phyloP scores from a whole-genome alignment of 768 basidiomycete genomes.

The Termitomyces sp. region DNA sequence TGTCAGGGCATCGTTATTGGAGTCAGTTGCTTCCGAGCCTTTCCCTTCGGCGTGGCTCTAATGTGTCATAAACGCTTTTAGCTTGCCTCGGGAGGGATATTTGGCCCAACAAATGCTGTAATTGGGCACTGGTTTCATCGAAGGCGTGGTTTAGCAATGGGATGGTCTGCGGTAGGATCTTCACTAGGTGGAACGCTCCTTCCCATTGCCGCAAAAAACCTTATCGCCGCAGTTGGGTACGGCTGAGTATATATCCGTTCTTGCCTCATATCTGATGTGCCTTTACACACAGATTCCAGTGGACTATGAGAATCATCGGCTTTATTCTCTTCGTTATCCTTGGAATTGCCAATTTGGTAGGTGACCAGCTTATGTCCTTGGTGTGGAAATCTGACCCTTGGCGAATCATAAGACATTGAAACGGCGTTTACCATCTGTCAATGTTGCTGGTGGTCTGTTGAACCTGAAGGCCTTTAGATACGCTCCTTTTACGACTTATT shows the following conservation, averaged over 20 bases:
- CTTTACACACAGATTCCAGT: constrained; percentile 49
- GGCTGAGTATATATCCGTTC: neutral
- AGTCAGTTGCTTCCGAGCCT: constrained; percentile 28
- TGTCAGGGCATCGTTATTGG: constrained; percentile 70
- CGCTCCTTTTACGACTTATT: constrained; percentile 52
- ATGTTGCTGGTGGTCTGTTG: constrained; percentile 52
- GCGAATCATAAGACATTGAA: constrained; percentile 27
- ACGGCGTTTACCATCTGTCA: constrained; percentile 51
- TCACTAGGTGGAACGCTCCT: constrained; percentile 66
- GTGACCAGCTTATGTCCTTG: neutral
- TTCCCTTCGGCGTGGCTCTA: constrained; percentile 26
- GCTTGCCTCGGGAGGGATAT: constrained; percentile 53
- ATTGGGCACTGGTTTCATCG: constrained; percentile 73
- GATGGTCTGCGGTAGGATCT: constrained; percentile 58
- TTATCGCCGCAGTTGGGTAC: constrained; percentile 45
- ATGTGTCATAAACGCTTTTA: constrained; percentile 14
- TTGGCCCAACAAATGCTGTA: constrained; percentile 54
- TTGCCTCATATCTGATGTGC: neutral
- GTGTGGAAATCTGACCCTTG: neutral
- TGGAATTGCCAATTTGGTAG: constrained; percentile 48
- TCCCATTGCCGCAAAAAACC: constrained; percentile 54
- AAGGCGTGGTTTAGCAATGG: constrained; percentile 46
- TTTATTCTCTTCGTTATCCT: constrained; percentile 54
- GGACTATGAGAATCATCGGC: constrained; percentile 71
- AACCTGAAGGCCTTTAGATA: constrained; percentile 49